These are phyloP conservation scores for Fagopyrum esculentum DNA, from an alignment of 148 eudicot genomes.

Conservation along the genomic window DNA sequence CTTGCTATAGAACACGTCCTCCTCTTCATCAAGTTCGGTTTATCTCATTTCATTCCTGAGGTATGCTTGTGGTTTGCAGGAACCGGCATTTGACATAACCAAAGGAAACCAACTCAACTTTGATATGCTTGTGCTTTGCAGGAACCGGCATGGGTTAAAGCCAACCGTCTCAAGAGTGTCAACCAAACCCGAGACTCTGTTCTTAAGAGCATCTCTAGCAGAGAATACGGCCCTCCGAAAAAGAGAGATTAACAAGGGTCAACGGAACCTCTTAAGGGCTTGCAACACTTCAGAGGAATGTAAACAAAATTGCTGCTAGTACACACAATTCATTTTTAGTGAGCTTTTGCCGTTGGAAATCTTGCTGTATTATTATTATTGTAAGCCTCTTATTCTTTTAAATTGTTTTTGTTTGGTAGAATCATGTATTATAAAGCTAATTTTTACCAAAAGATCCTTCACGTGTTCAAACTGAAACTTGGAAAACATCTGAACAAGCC, in stretches of 20 bases:
- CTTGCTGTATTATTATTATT: no score
- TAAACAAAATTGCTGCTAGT: no score
- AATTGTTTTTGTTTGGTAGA: no score
- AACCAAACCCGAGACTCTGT: conserved; percentile 68
- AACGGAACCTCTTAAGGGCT: no score
- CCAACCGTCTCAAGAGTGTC: conserved; percentile 59
- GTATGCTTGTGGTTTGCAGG: conserved; percentile 17
- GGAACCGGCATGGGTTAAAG: conserved; percentile 97
- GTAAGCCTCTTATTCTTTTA: no score
- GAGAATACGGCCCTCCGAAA: background rate
- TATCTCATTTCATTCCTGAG: conserved; percentile 82
- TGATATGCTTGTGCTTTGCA: conserved; percentile 8
- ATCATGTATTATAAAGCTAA: no score
- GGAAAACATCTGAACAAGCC: background rate
- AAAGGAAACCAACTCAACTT: background rate
- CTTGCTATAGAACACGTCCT: conserved; percentile 78
- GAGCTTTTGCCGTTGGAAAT: no score
- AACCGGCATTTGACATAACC: no score
- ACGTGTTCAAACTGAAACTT: no score
- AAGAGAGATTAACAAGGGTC: background rate
- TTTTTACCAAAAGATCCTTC: no score
- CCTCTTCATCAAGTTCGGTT: conserved; percentile 65
- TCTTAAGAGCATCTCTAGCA: conserved; percentile 48
- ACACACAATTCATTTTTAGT: no score
- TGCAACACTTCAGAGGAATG: no score